Conservation (phyloP, 2,329 filamentous ascomycete species). For the Diaporthe citri region DNA sequence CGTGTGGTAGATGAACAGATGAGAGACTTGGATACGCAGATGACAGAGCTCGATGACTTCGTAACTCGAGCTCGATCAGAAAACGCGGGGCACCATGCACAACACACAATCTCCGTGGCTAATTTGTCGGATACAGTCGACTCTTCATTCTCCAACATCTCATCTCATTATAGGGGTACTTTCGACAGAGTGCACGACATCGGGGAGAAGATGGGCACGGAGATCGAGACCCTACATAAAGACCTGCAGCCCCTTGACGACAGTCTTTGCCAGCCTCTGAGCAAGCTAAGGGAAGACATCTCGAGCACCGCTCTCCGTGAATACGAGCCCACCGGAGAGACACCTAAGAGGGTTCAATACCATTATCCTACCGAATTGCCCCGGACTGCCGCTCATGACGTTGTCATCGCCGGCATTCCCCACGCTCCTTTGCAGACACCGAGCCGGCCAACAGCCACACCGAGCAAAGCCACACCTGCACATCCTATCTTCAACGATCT, state of each 20-base stretch:
- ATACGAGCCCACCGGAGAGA: constrained; percentile 87
- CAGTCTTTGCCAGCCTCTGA: constrained; percentile 76
- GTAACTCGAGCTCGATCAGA: constrained; percentile 84
- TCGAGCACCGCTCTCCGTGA: constrained; percentile 76
- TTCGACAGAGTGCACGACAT: constrained; percentile 77
- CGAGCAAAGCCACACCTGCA: constrained; percentile 49
- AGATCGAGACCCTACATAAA: constrained; percentile 69
- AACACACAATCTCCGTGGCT: constrained; percentile 76
- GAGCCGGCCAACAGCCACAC: constrained; percentile 42
- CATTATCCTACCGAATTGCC: constrained; percentile 84
- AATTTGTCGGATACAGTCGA: constrained; percentile 77
- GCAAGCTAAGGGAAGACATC: constrained; percentile 78
- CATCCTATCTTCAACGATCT: constrained; percentile 45
- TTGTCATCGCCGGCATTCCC: constrained; percentile 57
- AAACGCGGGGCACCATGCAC: constrained; percentile 81
- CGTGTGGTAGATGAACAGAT: constrained; percentile 92
- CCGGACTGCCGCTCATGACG: constrained; percentile 70
- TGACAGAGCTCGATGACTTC: constrained; percentile 91
- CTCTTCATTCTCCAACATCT: constrained; percentile 78
- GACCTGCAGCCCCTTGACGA: constrained; percentile 71
- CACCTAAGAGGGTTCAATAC: constrained; percentile 85
- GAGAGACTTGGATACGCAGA: constrained; percentile 86
- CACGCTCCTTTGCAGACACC: constrained; percentile 44
- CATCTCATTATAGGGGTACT: constrained; percentile 76
- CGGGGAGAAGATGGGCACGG: constrained; percentile 74